These are phyloP conservation scores for Aspergillus persii DNA, from an alignment of 2,329 filamentous ascomycete genomes.

Conservation along the genomic window DNA sequence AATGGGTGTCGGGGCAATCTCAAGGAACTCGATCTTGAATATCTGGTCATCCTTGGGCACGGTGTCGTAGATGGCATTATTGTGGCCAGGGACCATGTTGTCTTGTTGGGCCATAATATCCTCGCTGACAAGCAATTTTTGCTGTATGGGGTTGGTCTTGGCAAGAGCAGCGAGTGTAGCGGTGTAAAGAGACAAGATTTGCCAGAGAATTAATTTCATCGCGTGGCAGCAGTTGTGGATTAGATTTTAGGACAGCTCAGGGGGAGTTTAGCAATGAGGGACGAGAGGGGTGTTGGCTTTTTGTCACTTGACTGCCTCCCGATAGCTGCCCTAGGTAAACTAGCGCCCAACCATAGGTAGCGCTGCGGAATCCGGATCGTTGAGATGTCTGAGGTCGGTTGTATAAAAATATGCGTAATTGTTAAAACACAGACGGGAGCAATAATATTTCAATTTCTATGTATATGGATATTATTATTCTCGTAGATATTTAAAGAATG, in stretches of 20 bases:
- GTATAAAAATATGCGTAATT: too few relatives aligned
- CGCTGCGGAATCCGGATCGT: too few relatives aligned
- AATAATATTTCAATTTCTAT: too few relatives aligned
- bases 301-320: background rate
- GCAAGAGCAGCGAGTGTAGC: conserved; percentile 4
- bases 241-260: background rate
- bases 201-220: background rate
- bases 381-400: too few relatives aligned
- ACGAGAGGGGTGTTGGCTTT: background rate
- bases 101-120: conserved; percentile 12
- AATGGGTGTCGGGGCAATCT: too few relatives aligned
- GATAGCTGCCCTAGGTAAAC: too few relatives aligned
- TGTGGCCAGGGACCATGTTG: conserved; percentile 11
- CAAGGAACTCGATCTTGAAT: conserved; percentile 1
- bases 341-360: too few relatives aligned
- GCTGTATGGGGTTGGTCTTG: background rate
- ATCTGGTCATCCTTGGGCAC: conserved; percentile 12
- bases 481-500: too few relatives aligned
- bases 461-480: too few relatives aligned
- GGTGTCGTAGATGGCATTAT: conserved; percentile 13
- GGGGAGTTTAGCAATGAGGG: background rate
- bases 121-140: background rate
- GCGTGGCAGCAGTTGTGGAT: background rate
- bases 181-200: conserved; percentile 5
- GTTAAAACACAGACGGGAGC: too few relatives aligned